Conservation (phyloP, 1,284 basidiomycete genomes). For the Neolentinus lepideus region DNA sequence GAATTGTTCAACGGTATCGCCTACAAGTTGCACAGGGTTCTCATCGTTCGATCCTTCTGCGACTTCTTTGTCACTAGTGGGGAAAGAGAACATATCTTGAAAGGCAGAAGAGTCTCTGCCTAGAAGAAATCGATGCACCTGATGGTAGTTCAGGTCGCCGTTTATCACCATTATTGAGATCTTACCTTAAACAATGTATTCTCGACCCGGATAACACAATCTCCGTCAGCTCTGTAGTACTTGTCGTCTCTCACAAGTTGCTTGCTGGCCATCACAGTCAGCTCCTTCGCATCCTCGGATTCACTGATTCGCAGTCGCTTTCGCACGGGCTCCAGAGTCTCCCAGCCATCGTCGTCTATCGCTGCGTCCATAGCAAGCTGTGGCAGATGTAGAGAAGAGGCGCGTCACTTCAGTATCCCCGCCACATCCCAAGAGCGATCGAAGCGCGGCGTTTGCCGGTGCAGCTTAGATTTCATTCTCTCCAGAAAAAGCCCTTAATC, state of each 20-base stretch:
- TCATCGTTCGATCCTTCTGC: conserved; percentile 38
- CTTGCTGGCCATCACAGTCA: not conserved
- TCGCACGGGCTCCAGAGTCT: not conserved
- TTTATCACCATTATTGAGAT: conserved; percentile 6
- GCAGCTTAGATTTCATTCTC: not conserved
- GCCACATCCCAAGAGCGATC: not conserved
- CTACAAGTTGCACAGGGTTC: conserved; percentile 38
- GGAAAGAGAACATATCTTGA: conserved; percentile 43
- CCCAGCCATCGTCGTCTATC: not conserved
- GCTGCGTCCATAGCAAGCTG: not conserved
- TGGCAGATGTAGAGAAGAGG: not conserved
- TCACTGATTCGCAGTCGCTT: not conserved
- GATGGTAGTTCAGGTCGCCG: not conserved
- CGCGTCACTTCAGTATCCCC: not conserved
- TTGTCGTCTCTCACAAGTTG: conserved; percentile 13
- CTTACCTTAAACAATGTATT: conserved; percentile 40
- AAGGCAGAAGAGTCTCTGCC: conserved; percentile 45
- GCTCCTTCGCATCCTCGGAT: conserved; percentile 6
- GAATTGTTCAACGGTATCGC: conserved; percentile 41
- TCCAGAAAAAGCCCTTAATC: not conserved
- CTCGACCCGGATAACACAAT: conserved; percentile 39
- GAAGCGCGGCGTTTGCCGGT: not conserved
- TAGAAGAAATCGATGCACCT: conserved; percentile 46
- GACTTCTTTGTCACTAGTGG: conserved; percentile 21
- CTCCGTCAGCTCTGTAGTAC: conserved; percentile 31